These are phyloP conservation scores for Geotrichum bryndzae DNA, from an alignment of 1,139 yeast species.

Conservation along the genomic window DNA sequence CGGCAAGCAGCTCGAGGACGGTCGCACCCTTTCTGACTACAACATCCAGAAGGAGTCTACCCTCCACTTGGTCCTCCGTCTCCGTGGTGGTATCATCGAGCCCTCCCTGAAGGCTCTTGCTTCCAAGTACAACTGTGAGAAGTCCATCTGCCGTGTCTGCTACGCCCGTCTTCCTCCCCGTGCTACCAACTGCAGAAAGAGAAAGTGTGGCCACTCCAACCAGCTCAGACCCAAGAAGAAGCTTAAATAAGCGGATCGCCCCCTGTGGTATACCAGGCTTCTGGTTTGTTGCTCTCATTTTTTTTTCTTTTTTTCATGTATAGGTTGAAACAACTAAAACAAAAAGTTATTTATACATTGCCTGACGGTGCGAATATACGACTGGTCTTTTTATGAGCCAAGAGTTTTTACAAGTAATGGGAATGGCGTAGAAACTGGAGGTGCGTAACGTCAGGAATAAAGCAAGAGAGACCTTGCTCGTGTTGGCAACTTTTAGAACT, in stretches of 20 bases:
- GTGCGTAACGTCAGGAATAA: too few species aligned
- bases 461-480: too few species aligned
- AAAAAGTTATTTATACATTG: not conserved
- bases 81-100: slow-evolving; percentile 97
- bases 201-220: slow-evolving; percentile 99
- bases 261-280: not conserved
- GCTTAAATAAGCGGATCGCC: slow-evolving; percentile 65
- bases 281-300: slow-evolving; percentile 4
- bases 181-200: slow-evolving; percentile 99
- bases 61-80: slow-evolving; percentile 76
- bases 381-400: not conserved
- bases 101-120: slow-evolving; percentile 99
- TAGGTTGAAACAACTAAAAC: not conserved
- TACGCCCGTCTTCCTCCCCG: slow-evolving; percentile 99
- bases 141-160: slow-evolving; percentile 98
- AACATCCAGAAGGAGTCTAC: slow-evolving; percentile 94
- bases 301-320: not conserved
- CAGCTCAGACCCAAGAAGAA: slow-evolving; percentile 99
- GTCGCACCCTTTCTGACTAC: slow-evolving; percentile 89
- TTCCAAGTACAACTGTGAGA: slow-evolving; percentile 99
- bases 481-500: too few species aligned
- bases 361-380: not conserved
- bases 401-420: not conserved
- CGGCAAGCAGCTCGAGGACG: slow-evolving; percentile 92
- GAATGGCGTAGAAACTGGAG: too few species aligned